Evolutionary conservation across 306 rosid species (phyloP), one percentile per base, ranked within the genome.

Genomic region (Cyamopsis tetragonoloba): DNA sequence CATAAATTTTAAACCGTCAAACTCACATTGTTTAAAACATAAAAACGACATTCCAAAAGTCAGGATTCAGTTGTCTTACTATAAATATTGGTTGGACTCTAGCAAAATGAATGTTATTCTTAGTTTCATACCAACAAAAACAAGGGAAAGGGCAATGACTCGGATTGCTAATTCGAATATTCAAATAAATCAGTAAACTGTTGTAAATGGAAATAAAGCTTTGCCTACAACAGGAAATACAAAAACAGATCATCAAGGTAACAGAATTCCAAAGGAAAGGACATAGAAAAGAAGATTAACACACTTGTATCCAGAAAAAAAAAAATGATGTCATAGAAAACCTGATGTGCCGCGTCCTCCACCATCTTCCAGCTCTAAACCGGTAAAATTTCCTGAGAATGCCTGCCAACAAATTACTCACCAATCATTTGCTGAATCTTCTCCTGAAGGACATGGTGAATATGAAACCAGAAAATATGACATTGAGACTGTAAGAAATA

Each of bases 281-380:
- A 30, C 68, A 53, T 22, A 38, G 54, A 44, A 27, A 22, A 20
- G 15, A 22, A 44, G 32, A 18, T 35, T 31, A 26, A 20, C n/a
- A 30, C 62, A 51, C 41, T 20, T 30, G 4, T 32, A 70, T 66
- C 2, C 27, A 35, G 38, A 64, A 27, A 26, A 44, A 44, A 68
- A 44, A 31, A 24, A 0, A 10, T 56, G 28, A 55, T 32, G 9
- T 43, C 23, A 61, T 44, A 35, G 49, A 53, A 49, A 68, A 81
- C 98, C 96, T 87, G 98, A 92, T 76, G 98, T 92, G 56, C 98
- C 96, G 3, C 98, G 92, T 27, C 96, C 98, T 62, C 98, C 98
- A 54, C 98, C 96, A 71, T 92, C 98, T 87, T 92, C 98, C 62
- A 92, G 88, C 84, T 92, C 98, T 80, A 92, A 84, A 58, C 98